These are phyloP conservation scores for Leccinum truebloodii DNA, from an alignment of 768 basidiomycete species.

Conservation along the genomic window DNA sequence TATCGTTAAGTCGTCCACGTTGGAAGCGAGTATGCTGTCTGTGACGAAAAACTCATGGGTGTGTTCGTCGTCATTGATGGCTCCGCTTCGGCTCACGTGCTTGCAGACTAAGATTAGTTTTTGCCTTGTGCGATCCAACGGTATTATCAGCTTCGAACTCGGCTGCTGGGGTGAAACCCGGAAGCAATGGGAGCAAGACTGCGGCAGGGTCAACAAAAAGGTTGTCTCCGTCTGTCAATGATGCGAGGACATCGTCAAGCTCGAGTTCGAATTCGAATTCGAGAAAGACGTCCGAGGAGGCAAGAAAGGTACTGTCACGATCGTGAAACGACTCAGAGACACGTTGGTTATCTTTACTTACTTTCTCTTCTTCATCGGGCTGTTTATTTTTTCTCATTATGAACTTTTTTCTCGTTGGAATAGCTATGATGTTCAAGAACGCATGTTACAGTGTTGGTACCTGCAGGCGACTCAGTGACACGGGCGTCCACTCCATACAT, in stretches of 20 bases:
- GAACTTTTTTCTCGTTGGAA: background rate
- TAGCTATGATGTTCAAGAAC: background rate
- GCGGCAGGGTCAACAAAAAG: constrained; percentile 9
- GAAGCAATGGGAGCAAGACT: constrained; percentile 12
- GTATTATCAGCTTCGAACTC: constrained; percentile 47
- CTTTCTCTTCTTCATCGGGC: background rate
- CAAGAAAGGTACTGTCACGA: constrained; percentile 23
- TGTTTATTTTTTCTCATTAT: constrained; percentile 3
- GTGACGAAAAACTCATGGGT: no score
- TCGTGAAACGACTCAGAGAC: constrained; percentile 7
- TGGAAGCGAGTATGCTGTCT: no score
- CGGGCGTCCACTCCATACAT: no score
- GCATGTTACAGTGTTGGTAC: background rate
- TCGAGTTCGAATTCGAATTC: constrained; percentile 34
- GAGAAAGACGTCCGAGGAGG: constrained; percentile 53
- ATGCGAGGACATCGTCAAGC: constrained; percentile 41
- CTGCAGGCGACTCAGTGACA: no score
- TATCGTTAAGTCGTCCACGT: no score
- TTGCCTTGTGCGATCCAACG: no score
- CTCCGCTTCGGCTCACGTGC: no score
- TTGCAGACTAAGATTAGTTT: no score
- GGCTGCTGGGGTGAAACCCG: constrained; percentile 30
- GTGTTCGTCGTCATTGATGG: no score
- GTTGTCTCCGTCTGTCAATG: constrained; percentile 14
- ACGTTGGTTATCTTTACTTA: background rate